phyloP scores from a whole-genome alignment of 768 basidiomycete species.

The Russula olivacea region DNA sequence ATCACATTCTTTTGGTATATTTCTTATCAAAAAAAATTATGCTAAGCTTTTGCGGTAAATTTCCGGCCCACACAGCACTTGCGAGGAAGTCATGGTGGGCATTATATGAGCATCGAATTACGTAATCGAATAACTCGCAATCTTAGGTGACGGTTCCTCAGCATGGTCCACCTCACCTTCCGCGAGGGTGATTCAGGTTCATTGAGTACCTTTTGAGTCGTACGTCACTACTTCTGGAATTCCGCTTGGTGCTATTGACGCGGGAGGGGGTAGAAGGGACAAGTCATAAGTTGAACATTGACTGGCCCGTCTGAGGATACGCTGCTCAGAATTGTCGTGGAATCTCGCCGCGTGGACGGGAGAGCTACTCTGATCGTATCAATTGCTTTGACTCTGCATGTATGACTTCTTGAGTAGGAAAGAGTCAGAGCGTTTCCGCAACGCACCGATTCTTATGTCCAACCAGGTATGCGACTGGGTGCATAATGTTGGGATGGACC shows the following conservation, averaged over 20 bases:
- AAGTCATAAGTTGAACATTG: constrained; percentile 72
- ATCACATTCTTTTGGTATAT: no score
- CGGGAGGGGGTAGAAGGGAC: constrained; percentile 36
- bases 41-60: no score
- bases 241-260: constrained; percentile 24
- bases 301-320: constrained; percentile 89
- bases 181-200: constrained; percentile 67
- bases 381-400: constrained; percentile 70
- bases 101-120: background rate
- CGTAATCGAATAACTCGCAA: constrained; percentile 28
- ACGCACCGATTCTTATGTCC: constrained; percentile 86
- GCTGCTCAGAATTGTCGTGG: constrained; percentile 64
- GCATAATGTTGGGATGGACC: constrained; percentile 47
- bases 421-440: background rate
- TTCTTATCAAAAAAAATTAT: no score
- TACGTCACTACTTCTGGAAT: constrained; percentile 47
- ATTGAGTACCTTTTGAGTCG: constrained; percentile 78
- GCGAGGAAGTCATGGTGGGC: no score
- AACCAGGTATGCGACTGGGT: constrained; percentile 59
- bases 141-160: constrained; percentile 44
- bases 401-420: background rate
- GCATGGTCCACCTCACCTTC: constrained; percentile 46
- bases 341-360: constrained; percentile 35
- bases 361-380: constrained; percentile 59
- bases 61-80: no score